A percentile compares a stretch with the other conserved stretches of the same genome.
These are phyloP conservation scores for Allantophomopsis cytisporea DNA, from an alignment of 2,329 filamentous ascomycete genomes.

Conservation along the genomic window DNA sequence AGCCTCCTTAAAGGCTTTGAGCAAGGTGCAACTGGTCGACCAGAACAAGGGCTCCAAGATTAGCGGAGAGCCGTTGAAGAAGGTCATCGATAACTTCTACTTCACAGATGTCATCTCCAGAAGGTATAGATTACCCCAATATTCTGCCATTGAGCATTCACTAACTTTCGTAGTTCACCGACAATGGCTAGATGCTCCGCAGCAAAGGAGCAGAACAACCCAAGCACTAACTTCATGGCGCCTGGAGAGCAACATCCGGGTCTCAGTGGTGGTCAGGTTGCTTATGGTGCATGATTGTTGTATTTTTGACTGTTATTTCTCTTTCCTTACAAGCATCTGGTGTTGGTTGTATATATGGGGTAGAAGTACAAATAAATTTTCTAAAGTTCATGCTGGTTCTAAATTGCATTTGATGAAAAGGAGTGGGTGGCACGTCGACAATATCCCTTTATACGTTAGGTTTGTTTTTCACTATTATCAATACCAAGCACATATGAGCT, in stretches of 20 bases:
- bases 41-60: slow-evolving; percentile 80
- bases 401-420: too few species aligned
- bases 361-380: slow-evolving; percentile 11
- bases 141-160: slow-evolving; percentile 1
- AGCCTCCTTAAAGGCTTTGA: slow-evolving; percentile 57
- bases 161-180: slow-evolving; percentile 51
- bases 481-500: too few species aligned
- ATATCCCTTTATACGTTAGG: too few species aligned
- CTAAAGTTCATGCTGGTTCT: slow-evolving; percentile 4
- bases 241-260: slow-evolving; percentile 29
- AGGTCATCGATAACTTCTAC: slow-evolving; percentile 90
- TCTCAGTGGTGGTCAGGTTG: slow-evolving; percentile 15
- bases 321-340: slow-evolving; percentile 11
- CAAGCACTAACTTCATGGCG: slow-evolving; percentile 69
- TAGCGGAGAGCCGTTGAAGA: slow-evolving; percentile 64
- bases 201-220: slow-evolving; percentile 72
- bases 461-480: too few species aligned
- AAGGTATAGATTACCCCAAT: slow-evolving; percentile 47
- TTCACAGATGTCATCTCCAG: slow-evolving; percentile 95
- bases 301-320: slow-evolving; percentile 14
- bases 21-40: slow-evolving; percentile 91
- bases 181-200: slow-evolving; percentile 98
- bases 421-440: too few species aligned
- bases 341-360: slow-evolving; percentile 21
- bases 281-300: slow-evolving; percentile 12